These are phyloP conservation scores for Neonectria sp. DNA, from an alignment of 2,329 filamentous ascomycete species.

Conservation along the genomic window DNA sequence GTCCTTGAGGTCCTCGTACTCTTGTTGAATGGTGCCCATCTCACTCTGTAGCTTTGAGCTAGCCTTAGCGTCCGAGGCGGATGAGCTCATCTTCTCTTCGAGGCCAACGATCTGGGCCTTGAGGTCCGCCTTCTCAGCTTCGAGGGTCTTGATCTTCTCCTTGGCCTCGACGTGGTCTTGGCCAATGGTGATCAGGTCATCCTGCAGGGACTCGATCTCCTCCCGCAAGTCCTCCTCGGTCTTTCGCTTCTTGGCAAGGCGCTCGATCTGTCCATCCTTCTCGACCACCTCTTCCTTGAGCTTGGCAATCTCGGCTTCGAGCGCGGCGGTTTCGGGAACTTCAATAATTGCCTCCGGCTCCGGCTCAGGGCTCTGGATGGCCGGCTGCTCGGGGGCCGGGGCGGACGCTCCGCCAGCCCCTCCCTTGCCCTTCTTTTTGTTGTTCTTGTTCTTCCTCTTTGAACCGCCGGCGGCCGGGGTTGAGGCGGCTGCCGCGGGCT, in stretches of 20 bases:
- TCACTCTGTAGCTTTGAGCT: conserved; percentile 73
- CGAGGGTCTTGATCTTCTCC: conserved; percentile 80
- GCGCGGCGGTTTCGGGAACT: conserved; percentile 51
- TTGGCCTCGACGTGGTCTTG: conserved; percentile 89
- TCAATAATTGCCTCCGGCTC: conserved; percentile 50
- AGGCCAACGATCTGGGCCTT: conserved; percentile 74
- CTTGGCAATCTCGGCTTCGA: conserved; percentile 65
- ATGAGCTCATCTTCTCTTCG: conserved; percentile 76
- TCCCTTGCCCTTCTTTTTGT: conserved; percentile 89
- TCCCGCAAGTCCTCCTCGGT: conserved; percentile 86
- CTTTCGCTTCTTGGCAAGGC: conserved; percentile 77
- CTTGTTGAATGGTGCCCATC: conserved; percentile 67
- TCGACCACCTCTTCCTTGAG: conserved; percentile 69
- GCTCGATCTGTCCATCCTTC: conserved; percentile 82
- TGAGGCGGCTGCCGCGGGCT: conserved; percentile 46
- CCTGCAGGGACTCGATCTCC: conserved; percentile 87
- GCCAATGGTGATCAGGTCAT: conserved; percentile 84
- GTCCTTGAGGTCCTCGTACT: conserved; percentile 78
- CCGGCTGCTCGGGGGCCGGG: conserved; percentile 50
- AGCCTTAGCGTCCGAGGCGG: conserved; percentile 55
- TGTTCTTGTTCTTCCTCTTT: conserved; percentile 78
- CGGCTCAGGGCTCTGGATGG: conserved; percentile 56
- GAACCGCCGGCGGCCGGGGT: conserved; percentile 42
- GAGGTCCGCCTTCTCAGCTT: conserved; percentile 77
- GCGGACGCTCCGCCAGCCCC: conserved; percentile 64